Conservation (phyloP, 345 rosid genomes). For the Murraya koenigii region DNA sequence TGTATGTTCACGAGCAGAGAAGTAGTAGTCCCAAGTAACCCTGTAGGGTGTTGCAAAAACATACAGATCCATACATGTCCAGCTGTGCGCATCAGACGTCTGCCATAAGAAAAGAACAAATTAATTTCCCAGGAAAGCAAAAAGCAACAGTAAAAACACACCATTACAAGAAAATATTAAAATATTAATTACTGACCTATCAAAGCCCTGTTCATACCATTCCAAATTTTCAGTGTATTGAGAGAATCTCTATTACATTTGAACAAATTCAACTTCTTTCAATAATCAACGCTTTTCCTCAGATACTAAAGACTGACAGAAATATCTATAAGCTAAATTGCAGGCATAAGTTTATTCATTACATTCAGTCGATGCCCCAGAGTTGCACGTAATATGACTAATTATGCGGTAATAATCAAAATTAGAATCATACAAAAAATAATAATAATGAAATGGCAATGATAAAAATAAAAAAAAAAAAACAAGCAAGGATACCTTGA, state of each 20-base stretch:
- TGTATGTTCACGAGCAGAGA: constrained; percentile 73
- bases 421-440: background rate
- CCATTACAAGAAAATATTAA: background rate
- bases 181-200: background rate
- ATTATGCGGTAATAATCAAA: background rate
- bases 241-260: background rate
- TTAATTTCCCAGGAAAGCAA: background rate
- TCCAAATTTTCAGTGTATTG: background rate
- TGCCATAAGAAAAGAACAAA: constrained; percentile 25
- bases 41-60: constrained; percentile 98
- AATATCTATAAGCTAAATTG: background rate
- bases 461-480: background rate
- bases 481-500: constrained; percentile 43
- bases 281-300: background rate
- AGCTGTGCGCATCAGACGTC: constrained; percentile 87
- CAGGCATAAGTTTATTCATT: background rate
- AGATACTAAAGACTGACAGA: background rate
- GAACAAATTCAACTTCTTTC: background rate
- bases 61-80: constrained; percentile 96
- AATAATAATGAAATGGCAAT: background rate
- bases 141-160: background rate
- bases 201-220: background rate
- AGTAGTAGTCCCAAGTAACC: constrained; percentile 96
- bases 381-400: background rate
- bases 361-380: background rate